Percentiles rank a stretch among this genome's conserved stretches.
Conservation (phyloP, 176 grass and related monocot species). For the Triticum urartu region DNA sequence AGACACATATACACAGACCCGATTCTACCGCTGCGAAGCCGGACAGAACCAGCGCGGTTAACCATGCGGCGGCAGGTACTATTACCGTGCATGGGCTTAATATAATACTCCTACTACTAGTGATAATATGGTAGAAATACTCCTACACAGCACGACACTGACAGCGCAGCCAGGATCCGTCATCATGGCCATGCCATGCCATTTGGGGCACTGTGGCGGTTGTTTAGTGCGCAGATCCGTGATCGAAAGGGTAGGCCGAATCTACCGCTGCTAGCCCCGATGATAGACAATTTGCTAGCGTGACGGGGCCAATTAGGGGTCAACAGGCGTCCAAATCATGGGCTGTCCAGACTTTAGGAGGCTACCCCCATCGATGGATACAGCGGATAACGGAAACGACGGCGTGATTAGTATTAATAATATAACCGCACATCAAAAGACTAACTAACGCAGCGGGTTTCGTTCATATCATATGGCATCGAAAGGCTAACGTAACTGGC, state of each 20-base stretch:
- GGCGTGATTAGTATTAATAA: not conserved
- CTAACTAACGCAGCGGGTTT: not conserved
- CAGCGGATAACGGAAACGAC: conserved; percentile 12
- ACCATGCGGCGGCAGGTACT: not conserved
- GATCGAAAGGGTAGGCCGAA: conserved; percentile 12
- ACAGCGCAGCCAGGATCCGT: conserved; percentile 37
- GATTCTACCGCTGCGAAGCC: not conserved
- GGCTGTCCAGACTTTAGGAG: conserved; percentile 51
- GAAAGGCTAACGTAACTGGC: conserved; percentile 36
- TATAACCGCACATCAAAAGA: not conserved
- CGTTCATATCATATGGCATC: not conserved
- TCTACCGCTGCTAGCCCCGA: not conserved
- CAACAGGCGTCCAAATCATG: conserved; percentile 31
- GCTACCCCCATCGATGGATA: conserved; percentile 35
- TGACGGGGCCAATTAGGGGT: not conserved
- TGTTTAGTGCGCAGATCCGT: conserved; percentile 10
- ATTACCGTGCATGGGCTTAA: not conserved
- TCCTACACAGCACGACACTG: not conserved
- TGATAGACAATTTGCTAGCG: conserved; percentile 17
- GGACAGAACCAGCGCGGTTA: not conserved
- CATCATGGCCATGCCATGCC: conserved; percentile 27
- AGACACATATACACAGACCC: not conserved
- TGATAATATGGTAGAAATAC: too few species aligned
- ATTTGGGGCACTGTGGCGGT: conserved; percentile 9
- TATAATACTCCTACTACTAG: not conserved